Conservation (phyloP, 352 stramenopile species). For the Globisporangium rhizosaccharum region DNA sequence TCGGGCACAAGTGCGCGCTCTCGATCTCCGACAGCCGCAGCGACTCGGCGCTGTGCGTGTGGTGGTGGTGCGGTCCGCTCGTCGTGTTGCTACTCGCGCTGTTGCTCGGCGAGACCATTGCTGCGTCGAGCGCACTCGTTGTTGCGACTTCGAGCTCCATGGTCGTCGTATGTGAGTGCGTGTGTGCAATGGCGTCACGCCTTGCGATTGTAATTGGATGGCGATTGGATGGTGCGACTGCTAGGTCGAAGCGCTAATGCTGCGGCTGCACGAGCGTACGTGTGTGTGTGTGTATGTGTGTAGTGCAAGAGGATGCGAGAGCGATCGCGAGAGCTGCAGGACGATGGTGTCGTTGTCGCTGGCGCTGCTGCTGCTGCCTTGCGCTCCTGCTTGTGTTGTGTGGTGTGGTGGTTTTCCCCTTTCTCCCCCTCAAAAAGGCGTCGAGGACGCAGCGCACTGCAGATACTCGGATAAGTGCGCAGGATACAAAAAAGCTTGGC, state of each 20-base stretch:
- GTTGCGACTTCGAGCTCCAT: constrained; percentile 13
- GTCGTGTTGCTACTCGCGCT: constrained; percentile 14
- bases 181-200: background rate
- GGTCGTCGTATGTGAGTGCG: background rate
- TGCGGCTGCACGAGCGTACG: no score
- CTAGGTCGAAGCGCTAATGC: no score
- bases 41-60: constrained; percentile 18
- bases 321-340: no score
- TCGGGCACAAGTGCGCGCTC: constrained; percentile 69
- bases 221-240: no score
- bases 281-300: no score
- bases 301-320: no score
- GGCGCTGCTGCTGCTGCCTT: background rate
- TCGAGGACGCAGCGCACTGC: background rate
- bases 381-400: background rate
- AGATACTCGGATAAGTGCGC: no score
- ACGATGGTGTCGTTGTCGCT: background rate
- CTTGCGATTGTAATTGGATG: no score
- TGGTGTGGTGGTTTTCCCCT: background rate
- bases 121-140: constrained; percentile 24
- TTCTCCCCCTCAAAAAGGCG: background rate
- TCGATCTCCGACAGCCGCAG: constrained; percentile 80
- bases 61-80: constrained; percentile 5
- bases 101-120: constrained; percentile 56
- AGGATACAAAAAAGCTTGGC: no score